These are phyloP conservation scores for Diutina pseudorugosa DNA, from an alignment of 1,139 yeast genomes.

Conservation along the genomic window DNA sequence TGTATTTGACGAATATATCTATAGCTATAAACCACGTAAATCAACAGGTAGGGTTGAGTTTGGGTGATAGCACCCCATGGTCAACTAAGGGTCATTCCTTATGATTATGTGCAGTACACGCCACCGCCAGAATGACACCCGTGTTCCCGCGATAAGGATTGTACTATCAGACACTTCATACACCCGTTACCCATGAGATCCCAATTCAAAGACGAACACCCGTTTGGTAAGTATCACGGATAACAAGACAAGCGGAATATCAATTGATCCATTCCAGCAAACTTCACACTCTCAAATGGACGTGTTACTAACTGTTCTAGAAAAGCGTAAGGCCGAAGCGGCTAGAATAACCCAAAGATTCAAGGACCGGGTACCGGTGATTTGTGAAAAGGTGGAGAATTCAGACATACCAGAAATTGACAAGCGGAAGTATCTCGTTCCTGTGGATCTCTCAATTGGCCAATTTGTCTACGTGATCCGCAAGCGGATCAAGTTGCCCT, in stretches of 20 bases:
- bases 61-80: neutral
- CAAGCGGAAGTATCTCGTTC: slow-evolving; percentile 92
- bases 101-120: neutral
- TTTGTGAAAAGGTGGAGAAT: slow-evolving; percentile 95
- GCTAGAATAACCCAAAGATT: slow-evolving; percentile 83
- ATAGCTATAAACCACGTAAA: neutral
- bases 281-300: too few species aligned
- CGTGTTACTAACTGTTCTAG: slow-evolving; percentile 20
- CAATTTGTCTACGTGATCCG: slow-evolving; percentile 96
- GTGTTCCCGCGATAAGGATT: slow-evolving; percentile 3
- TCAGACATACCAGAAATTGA: slow-evolving; percentile 94
- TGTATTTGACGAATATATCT: too few species aligned
- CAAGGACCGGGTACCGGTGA: slow-evolving; percentile 87
- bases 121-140: slow-evolving; percentile 1
- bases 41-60: neutral
- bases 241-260: neutral
- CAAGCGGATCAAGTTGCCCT: slow-evolving; percentile 88
- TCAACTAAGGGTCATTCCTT: neutral
- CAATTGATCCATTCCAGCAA: neutral
- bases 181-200: slow-evolving; percentile 49
- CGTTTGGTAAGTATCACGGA: slow-evolving; percentile 48
- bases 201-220: slow-evolving; percentile 85
- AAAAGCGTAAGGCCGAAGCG: slow-evolving; percentile 93
- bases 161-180: neutral
- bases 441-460: slow-evolving; percentile 92